Evolutionary conservation across 345 rosid species (phyloP).

Genomic region (Eucalyptus urophylla): DNA sequence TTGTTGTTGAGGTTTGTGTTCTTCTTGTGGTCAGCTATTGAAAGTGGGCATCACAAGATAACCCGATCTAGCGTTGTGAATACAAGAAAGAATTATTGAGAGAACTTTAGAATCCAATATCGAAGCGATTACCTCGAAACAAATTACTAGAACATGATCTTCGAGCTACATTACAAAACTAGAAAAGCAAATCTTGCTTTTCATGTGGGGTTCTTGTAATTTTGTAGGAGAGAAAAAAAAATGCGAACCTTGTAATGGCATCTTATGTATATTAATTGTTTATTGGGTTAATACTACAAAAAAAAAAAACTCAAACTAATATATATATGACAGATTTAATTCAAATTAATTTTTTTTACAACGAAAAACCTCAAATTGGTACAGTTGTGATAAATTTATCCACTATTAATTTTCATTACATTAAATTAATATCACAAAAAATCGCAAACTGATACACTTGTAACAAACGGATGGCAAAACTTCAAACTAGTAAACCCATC

Average conservation of each 20-base stretch:
- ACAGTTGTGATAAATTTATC: too few relatives aligned
- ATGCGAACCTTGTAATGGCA: background rate
- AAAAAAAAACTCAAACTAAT: too few relatives aligned
- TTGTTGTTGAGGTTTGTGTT: background rate
- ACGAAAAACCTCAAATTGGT: too few relatives aligned
- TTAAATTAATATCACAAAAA: too few relatives aligned
- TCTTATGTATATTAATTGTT: background rate
- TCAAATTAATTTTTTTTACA: too few relatives aligned
- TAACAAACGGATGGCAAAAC: rapidly evolving
- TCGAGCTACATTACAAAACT: background rate
- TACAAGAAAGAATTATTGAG: background rate
- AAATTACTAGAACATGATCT: background rate
- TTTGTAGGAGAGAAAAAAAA: too few relatives aligned
- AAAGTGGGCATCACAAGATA: background rate
- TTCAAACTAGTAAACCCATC: rapidly evolving
- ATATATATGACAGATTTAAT: too few relatives aligned
- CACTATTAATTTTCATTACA: too few relatives aligned
- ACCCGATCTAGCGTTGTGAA: background rate
- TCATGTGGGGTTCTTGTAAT: too few relatives aligned
- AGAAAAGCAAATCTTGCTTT: background rate
- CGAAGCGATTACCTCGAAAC: too few relatives aligned
- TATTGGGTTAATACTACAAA: too few relatives aligned
- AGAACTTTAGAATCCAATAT: background rate
- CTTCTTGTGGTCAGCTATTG: background rate
- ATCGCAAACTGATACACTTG: rapidly evolving